Percentiles rank a stretch among this genome's conserved stretches.
These are phyloP conservation scores for Berkeleyomyces rouxiae DNA, from an alignment of 2,329 filamentous ascomycete genomes.

Conservation along the genomic window DNA sequence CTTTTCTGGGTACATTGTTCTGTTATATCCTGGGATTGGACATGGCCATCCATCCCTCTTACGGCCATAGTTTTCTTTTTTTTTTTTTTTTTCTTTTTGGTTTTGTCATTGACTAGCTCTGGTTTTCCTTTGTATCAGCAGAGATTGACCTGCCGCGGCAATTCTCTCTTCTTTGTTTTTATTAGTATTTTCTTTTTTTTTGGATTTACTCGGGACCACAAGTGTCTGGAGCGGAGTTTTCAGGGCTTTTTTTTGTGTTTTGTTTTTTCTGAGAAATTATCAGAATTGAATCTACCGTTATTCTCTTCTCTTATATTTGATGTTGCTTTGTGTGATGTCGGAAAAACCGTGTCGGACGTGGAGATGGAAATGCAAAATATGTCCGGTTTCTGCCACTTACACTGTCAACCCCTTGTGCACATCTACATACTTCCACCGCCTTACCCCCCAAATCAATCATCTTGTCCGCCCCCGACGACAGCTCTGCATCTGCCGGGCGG, in stretches of 20 bases:
- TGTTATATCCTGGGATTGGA: background rate
- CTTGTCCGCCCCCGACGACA: too few relatives aligned
- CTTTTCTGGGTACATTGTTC: background rate
- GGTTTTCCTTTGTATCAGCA: too few relatives aligned
- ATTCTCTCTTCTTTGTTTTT: background rate
- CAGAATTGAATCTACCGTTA: background rate
- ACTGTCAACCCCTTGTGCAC: too few relatives aligned
- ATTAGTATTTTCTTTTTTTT: background rate
- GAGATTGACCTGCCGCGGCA: too few relatives aligned
- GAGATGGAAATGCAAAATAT: too few relatives aligned
- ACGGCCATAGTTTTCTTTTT: background rate
- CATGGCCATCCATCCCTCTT: background rate
- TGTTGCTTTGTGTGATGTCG: too few relatives aligned
- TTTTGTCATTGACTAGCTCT: too few relatives aligned
- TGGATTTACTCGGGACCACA: background rate
- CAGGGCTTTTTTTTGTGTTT: background rate
- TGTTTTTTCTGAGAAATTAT: background rate
- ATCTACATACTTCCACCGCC: too few relatives aligned
- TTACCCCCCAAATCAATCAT: too few relatives aligned
- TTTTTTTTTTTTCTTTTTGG: background rate
- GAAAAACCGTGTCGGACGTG: too few relatives aligned
- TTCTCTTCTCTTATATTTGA: background rate
- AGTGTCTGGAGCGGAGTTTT: background rate
- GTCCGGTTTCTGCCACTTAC: too few relatives aligned
- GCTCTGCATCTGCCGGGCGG: too few relatives aligned